phyloP scores from a whole-genome alignment of 2,329 filamentous ascomycete genomes.

The Exophiala aquamarina region DNA sequence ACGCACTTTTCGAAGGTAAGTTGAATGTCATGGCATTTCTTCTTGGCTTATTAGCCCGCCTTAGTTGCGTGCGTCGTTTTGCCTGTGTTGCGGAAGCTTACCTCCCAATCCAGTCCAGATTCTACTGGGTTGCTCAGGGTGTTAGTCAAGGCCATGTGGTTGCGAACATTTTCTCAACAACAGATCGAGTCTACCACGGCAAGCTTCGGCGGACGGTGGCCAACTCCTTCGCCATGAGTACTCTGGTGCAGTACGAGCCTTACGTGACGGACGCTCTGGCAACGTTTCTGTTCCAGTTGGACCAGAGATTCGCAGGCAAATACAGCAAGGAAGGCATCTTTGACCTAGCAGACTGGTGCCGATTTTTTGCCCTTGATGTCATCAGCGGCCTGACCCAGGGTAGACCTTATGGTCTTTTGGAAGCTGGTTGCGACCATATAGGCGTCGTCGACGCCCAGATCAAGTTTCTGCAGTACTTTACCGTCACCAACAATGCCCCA shows the following conservation, averaged over 20 bases:
- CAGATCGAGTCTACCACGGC: slow-evolving; percentile 11
- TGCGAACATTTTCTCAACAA: slow-evolving; percentile 17
- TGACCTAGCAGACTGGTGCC: slow-evolving; percentile 34
- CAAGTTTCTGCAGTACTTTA: slow-evolving; percentile 30
- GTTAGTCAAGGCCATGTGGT: slow-evolving; percentile 10
- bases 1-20: slow-evolving; percentile 14
- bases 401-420: slow-evolving; percentile 33
- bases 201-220: slow-evolving; percentile 14
- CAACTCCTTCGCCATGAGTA: slow-evolving; percentile 23
- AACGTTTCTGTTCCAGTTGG: slow-evolving; percentile 24
- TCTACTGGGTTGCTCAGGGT: slow-evolving; percentile 12
- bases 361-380: slow-evolving; percentile 37
- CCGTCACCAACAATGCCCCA: slow-evolving; percentile 32
- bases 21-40: background rate
- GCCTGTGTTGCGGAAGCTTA: background rate
- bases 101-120: slow-evolving; percentile 7
- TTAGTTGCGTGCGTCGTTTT: background rate
- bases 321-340: slow-evolving; percentile 19
- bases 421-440: slow-evolving; percentile 33
- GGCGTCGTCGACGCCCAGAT: slow-evolving; percentile 30
- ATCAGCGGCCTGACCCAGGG: slow-evolving; percentile 37
- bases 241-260: slow-evolving; percentile 28
- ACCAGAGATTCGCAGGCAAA: slow-evolving; percentile 12
- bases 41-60: background rate
- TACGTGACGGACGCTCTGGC: slow-evolving; percentile 12